These are phyloP conservation scores for Lichtheimia ornata DNA, from an alignment of 371 early-diverging fungal genomes.

Conservation along the genomic window DNA sequence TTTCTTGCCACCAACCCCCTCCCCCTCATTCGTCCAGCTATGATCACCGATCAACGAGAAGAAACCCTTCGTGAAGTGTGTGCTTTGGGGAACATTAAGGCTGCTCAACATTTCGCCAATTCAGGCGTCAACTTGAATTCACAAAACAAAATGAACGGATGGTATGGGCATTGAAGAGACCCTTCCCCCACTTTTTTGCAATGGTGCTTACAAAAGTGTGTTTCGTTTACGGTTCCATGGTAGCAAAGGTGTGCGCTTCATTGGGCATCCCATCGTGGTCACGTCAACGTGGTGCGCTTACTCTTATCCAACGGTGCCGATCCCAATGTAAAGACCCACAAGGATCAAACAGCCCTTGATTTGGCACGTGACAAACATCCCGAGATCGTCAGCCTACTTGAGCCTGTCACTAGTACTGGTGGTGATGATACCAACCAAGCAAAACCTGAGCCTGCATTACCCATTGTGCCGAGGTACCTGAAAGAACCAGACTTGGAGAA, in stretches of 20 bases:
- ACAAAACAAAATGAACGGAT: conserved; percentile 68
- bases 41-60: conserved; percentile 57
- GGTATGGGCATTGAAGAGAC: conserved; percentile 34
- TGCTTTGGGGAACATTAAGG: conserved; percentile 75
- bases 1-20: no score
- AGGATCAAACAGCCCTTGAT: conserved; percentile 61
- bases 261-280: conserved; percentile 71
- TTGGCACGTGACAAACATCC: conserved; percentile 57
- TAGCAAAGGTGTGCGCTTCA: conserved; percentile 67
- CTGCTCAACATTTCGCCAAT: conserved; percentile 59
- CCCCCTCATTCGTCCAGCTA: conserved; percentile 2
- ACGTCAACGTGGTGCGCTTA: conserved; percentile 51
- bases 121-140: conserved; percentile 67
- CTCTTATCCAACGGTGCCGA: conserved; percentile 63
- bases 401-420: conserved; percentile 12
- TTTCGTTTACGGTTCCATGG: not conserved
- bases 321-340: conserved; percentile 49
- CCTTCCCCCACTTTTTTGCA: no score
- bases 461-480: conserved; percentile 71
- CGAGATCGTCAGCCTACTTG: conserved; percentile 40
- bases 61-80: conserved; percentile 71
- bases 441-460: conserved; percentile 36
- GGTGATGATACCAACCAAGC: conserved; percentile 10
- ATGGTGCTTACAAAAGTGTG: not conserved
- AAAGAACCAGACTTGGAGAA: conserved; percentile 71